These are phyloP conservation scores for Stachybotrys chartarum DNA, from an alignment of 2,329 filamentous ascomycete species.

Conservation along the genomic window DNA sequence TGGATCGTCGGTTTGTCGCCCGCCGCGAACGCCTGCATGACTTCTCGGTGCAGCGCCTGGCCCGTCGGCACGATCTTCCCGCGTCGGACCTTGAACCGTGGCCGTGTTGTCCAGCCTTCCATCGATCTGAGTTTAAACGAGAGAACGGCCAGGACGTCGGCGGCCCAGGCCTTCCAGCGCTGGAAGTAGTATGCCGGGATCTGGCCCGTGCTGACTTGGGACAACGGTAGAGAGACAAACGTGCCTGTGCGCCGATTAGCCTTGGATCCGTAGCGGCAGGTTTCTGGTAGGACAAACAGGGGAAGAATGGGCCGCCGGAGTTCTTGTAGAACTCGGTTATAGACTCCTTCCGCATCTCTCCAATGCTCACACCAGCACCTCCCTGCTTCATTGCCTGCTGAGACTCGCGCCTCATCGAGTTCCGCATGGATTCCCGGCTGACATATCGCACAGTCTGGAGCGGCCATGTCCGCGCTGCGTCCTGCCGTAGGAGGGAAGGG, in stretches of 20 bases:
- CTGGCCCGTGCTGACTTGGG: slow-evolving; percentile 19
- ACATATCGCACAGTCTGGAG: not conserved
- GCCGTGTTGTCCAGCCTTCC: slow-evolving; percentile 31
- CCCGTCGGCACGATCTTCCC: slow-evolving; percentile 42
- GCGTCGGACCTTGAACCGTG: slow-evolving; percentile 35
- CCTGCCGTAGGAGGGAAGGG: not conserved
- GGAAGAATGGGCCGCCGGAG: slow-evolving; percentile 25
- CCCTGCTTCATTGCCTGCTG: not conserved
- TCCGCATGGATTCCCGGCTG: not conserved
- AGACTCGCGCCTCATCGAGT: not conserved
- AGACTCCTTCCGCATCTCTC: slow-evolving; percentile 4
- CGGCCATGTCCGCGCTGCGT: not conserved
- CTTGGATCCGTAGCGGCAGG: not conserved
- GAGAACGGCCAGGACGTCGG: slow-evolving; percentile 26
- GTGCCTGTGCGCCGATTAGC: slow-evolving; percentile 28
- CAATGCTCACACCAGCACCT: no score
- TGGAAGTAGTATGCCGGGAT: slow-evolving; percentile 29
- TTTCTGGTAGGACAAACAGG: slow-evolving; percentile 13
- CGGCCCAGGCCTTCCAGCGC: slow-evolving; percentile 25
- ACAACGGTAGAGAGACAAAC: slow-evolving; percentile 37
- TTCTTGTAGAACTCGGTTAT: slow-evolving; percentile 24
- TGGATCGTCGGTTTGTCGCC: slow-evolving; percentile 46
- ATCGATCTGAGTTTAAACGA: slow-evolving; percentile 38
- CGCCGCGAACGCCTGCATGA: slow-evolving; percentile 54
- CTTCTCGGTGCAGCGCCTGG: slow-evolving; percentile 50